A percentile compares a stretch with the other conserved stretches of the same genome.
Conservation (phyloP, 345 rosid species). For the Boechera retrofracta region DNA sequence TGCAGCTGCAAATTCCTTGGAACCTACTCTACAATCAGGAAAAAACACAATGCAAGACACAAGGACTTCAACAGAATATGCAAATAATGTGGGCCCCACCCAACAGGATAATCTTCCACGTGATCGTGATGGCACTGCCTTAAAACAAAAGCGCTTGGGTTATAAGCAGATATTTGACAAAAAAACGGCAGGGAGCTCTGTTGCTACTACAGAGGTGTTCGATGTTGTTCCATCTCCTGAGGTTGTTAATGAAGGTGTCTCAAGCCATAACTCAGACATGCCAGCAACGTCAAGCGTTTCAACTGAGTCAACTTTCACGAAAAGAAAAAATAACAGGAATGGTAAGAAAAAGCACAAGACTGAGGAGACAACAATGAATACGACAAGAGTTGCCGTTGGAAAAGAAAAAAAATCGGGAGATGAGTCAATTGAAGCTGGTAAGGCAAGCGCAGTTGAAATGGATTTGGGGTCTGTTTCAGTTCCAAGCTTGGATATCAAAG, state of each 20-base stretch:
- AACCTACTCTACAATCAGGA: conserved; percentile 46
- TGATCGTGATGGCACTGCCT: conserved; percentile 43
- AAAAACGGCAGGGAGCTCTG: conserved; percentile 49
- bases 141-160: conserved; percentile 64
- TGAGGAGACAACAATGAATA: conserved; percentile 57
- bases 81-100: conserved; percentile 44
- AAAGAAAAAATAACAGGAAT: conserved; percentile 63
- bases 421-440: conserved; percentile 48
- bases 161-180: conserved; percentile 60
- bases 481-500: conserved; percentile 50
- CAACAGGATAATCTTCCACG: conserved; percentile 43
- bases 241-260: conserved; percentile 46
- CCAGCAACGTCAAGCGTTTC: conserved; percentile 47
- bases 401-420: conserved; percentile 49
- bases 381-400: conserved; percentile 40
- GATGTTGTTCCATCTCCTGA: conserved; percentile 44
- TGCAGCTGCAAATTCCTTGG: conserved; percentile 50
- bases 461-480: conserved; percentile 37
- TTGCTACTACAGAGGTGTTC: conserved; percentile 45
- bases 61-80: conserved; percentile 44
- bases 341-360: conserved; percentile 67
- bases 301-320: conserved; percentile 59
- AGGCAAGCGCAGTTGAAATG: conserved; percentile 51
- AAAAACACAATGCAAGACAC: conserved; percentile 39
- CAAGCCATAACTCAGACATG: conserved; percentile 47